Evolutionary conservation across 768 basidiomycete species (phyloP).

Genomic region (Coprinopsis cinerea): DNA sequence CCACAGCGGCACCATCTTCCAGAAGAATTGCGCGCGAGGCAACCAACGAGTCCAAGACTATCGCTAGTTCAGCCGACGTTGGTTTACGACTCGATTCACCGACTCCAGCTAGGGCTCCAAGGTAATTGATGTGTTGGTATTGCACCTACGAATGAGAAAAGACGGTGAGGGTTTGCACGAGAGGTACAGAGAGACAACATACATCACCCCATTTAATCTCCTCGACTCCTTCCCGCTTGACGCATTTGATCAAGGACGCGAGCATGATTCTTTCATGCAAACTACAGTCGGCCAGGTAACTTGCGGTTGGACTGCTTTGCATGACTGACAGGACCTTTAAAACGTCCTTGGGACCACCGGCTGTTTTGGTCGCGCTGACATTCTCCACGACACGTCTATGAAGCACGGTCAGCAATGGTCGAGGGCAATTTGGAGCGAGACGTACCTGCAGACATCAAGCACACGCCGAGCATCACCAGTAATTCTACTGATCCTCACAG

Average conservation of each 20-base stretch:
- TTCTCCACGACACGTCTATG: slow-evolving; percentile 79
- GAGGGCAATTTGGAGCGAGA: not conserved
- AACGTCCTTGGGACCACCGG: slow-evolving; percentile 68
- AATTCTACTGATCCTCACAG: slow-evolving; percentile 63
- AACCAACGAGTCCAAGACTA: slow-evolving; percentile 71
- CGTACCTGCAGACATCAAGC: slow-evolving; percentile 85
- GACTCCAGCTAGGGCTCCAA: slow-evolving; percentile 52
- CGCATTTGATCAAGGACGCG: slow-evolving; percentile 74
- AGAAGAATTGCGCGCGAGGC: slow-evolving; percentile 73
- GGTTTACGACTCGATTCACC: slow-evolving; percentile 57
- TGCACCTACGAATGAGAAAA: slow-evolving; percentile 46
- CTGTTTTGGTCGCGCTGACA: slow-evolving; percentile 41
- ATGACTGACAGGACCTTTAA: slow-evolving; percentile 74
- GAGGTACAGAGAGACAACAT: slow-evolving; percentile 18
- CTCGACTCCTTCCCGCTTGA: slow-evolving; percentile 78
- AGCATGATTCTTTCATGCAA: slow-evolving; percentile 88
- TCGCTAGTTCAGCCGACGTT: slow-evolving; percentile 51
- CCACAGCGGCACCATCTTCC: slow-evolving; percentile 52
- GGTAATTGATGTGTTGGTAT: slow-evolving; percentile 70
- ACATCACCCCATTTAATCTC: slow-evolving; percentile 86
- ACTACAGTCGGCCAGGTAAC: slow-evolving; percentile 75
- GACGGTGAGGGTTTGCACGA: not conserved
- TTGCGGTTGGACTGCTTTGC: slow-evolving; percentile 88
- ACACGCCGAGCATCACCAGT: slow-evolving; percentile 94
- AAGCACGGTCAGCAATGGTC: not conserved